These are phyloP conservation scores for Cutaneotrichosporon sp. DNA, from an alignment of 1,284 basidiomycete genomes.

Conservation along the genomic window DNA sequence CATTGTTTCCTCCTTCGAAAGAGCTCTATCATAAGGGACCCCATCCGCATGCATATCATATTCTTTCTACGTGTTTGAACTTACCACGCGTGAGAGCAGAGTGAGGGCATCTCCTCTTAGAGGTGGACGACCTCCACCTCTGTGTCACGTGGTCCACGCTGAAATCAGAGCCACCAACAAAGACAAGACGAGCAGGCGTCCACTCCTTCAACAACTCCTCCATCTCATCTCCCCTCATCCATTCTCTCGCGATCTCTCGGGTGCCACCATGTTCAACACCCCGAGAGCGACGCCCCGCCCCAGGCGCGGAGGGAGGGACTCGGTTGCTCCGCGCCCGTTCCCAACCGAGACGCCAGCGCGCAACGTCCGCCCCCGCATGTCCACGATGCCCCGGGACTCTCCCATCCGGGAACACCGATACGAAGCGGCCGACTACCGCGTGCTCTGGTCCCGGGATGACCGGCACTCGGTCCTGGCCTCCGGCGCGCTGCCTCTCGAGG, in stretches of 20 bases:
- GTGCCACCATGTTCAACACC: conserved; percentile 4
- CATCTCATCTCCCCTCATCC: not conserved
- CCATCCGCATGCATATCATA: no score
- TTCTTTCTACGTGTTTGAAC: no score
- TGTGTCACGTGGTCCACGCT: no score
- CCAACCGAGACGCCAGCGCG: not conserved
- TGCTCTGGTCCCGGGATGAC: conserved; percentile 37
- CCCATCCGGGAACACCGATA: not conserved
- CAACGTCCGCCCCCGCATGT: not conserved
- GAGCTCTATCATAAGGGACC: no score
- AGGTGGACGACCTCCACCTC: no score
- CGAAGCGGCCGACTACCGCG: conserved; percentile 15
- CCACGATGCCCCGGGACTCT: not conserved
- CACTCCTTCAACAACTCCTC: not conserved
- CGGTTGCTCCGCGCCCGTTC: not conserved
- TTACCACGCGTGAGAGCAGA: no score
- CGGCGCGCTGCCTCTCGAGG: conserved; percentile 37
- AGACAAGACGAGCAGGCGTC: no score
- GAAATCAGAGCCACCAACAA: not conserved
- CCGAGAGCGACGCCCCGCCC: conserved; percentile 1
- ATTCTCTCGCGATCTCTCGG: no score
- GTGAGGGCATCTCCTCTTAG: no score
- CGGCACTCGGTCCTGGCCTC: conserved; percentile 25
- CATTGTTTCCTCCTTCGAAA: no score
- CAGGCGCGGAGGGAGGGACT: not conserved